Evolutionary conservation across 768 basidiomycete species (phyloP), one percentile per base, ranked within the genome.

Genomic region (Naganishia vaughanmartiniae): DNA sequence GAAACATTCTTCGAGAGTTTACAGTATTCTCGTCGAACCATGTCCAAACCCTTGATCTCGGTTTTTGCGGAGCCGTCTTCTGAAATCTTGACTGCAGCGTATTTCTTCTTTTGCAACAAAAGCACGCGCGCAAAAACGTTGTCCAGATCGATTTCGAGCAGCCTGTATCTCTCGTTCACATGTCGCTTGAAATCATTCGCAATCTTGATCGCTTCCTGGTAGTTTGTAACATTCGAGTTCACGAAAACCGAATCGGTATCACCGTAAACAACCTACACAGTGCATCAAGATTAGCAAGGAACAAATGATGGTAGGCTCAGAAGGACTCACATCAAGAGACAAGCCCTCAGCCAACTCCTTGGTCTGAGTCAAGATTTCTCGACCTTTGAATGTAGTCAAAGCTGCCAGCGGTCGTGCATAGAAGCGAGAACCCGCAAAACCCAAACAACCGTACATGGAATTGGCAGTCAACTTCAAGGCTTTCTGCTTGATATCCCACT

Each of bases 381-480:
- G 89, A 76, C 96, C 96, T 81, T 95, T 98, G 86, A 88, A 93
- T 0, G 96, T 99, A 26, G 94, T 98, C 57, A 99, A 86, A 54
- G 96, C 93, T 19, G 96, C 96, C n/a, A 99, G 87, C 0, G 94
- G 93, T 53, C 92, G 87, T 26, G 96, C 96, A 74, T 93, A 97
- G 84, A 98, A 98, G 60, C 96, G 85, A 12, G 96, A 97, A 75
- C 93, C 90, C 77, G 94, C 93, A 79, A 97, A 98, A 57, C 96
- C 96, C 26, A 99, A 88, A 84, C 96, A 99, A 21, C 96, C 96
- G 81, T 99, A 99, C 96, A 98, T 99, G 85, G 92, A 94, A 83
- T 99, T 98, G 58, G 96, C 96, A 4, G 96, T 99, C 39, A 98
- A 87, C 83, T 98, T 98, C 60, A 98, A 84, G 0, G 96, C 96